Evolutionary conservation across 2,329 filamentous ascomycete genomes (phyloP), one percentile per base, ranked within the genome.

Genomic region (Chrysosphaeria jannelii): DNA sequence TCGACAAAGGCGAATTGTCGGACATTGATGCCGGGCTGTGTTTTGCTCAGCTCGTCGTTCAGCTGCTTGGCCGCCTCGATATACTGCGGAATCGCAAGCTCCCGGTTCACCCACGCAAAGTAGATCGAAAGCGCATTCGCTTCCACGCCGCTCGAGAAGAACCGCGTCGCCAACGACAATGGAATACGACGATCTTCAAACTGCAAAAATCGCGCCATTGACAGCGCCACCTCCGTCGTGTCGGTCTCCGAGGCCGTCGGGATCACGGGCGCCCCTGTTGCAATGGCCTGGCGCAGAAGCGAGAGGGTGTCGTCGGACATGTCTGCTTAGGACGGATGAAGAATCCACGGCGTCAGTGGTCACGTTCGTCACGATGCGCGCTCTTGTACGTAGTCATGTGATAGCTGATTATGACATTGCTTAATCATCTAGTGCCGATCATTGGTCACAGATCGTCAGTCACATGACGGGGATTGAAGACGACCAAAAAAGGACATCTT

Each of bases 21-120:
- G 13, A 91, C 74, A 33, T 63, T 62, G 10, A 28, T 25, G 11
- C 28, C 31, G 7, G 16, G n/a, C 16, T 7, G n/a, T 8, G 53
- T 52, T 10, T 58, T 62, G 2, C 50, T 51, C 8, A 91, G 52
- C 37, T 76, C 65, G 23, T 74, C 66, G 40, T 89, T 89, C 27
- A 93, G 54, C 33, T 65, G 56, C 35, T 71, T 66, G 9, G 75
- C 72, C 0, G 70, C 68, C 13, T 70, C 62, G 44, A 91, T 85
- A 54, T 93, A 93, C 35, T 89, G 76, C 8, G 74, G 71, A 33
- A 89, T 78, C 25, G 70, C 64, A 26, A 70, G 64, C 48, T 93
- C 81, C 43, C 78, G 76, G 47, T 91, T 88, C 37, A 74, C 55
- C 76, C 78, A 97, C 26, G 78, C 78, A 40, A 93, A 90, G 51